Percentiles rank a stretch among this genome's conserved stretches.
Conservation (phyloP, 352 stramenopile species). For the Aphanomyces invadans region DNA sequence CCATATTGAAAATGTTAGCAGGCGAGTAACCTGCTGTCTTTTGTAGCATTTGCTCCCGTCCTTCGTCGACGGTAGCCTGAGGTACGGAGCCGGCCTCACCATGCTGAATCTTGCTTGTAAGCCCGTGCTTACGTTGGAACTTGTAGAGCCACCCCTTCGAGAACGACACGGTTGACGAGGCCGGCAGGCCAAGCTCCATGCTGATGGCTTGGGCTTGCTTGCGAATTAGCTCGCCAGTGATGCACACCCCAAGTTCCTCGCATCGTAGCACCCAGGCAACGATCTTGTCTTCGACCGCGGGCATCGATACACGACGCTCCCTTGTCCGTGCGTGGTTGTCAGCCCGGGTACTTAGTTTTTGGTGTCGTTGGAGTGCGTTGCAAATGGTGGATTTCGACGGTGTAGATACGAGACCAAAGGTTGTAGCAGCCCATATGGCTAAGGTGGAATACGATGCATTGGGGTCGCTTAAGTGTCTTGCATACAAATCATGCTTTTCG, state of each 20-base stretch:
- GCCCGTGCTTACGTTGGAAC: constrained; percentile 21
- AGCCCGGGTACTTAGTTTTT: neutral
- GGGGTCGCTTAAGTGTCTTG: neutral
- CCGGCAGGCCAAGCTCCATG: neutral
- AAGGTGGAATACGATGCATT: neutral
- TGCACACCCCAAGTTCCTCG: neutral
- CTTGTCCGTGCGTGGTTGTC: neutral
- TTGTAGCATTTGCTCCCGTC: neutral
- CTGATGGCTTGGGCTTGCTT: neutral
- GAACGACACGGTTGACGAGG: neutral
- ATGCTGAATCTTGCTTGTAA: constrained; percentile 15
- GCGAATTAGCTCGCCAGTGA: constrained; percentile 4
- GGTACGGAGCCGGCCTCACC: constrained; percentile 20
- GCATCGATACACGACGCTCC: neutral
- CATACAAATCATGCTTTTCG: neutral
- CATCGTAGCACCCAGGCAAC: neutral
- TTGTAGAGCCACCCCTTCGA: constrained; percentile 23
- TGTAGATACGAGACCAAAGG: neutral
- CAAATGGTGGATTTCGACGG: neutral
- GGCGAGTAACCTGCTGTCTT: constrained; percentile 13
- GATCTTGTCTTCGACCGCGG: neutral
- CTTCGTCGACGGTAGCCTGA: neutral
- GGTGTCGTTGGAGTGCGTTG: neutral
- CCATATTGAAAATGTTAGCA: constrained; percentile 26
- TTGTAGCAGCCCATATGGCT: neutral